phyloP scores from a whole-genome alignment of 768 basidiomycete species.

The Lactifluus echinatus region DNA sequence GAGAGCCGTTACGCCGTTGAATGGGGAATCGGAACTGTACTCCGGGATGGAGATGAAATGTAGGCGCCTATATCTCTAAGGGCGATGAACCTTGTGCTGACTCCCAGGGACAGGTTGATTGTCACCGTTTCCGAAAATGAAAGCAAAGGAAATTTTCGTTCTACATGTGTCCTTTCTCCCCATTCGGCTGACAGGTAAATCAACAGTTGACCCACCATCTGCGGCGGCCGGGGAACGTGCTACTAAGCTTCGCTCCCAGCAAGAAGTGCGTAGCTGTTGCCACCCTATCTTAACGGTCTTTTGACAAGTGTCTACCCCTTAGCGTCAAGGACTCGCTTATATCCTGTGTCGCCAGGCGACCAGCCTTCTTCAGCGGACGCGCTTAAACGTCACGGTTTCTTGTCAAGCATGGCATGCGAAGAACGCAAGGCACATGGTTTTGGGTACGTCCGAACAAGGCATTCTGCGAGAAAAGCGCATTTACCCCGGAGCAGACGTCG shows the following conservation, averaged over 20 bases:
- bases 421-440: conserved; percentile 81
- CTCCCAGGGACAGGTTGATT: conserved; percentile 45
- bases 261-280: conserved; percentile 54
- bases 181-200: not conserved
- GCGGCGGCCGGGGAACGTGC: conserved; percentile 69
- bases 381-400: conserved; percentile 72
- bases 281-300: conserved; percentile 2
- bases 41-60: conserved; percentile 92
- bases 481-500: conserved; percentile 46
- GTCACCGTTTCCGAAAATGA: conserved; percentile 93
- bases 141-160: conserved; percentile 51
- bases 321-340: conserved; percentile 86
- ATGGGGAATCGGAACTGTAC: conserved; percentile 95
- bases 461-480: not conserved
- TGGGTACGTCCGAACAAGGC: conserved; percentile 37
- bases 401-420: conserved; percentile 99
- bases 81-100: not conserved
- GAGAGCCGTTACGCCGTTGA: conserved; percentile 93
- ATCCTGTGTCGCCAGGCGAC: conserved; percentile 87
- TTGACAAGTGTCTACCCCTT: not conserved
- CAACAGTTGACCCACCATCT: conserved; percentile 54
- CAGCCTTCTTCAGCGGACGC: conserved; percentile 82
- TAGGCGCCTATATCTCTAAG: conserved; percentile 24
- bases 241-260: conserved; percentile 77
- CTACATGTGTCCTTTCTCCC: not conserved